Conservation (phyloP, 1,284 basidiomycete genomes). For the Leccinum insolens region DNA sequence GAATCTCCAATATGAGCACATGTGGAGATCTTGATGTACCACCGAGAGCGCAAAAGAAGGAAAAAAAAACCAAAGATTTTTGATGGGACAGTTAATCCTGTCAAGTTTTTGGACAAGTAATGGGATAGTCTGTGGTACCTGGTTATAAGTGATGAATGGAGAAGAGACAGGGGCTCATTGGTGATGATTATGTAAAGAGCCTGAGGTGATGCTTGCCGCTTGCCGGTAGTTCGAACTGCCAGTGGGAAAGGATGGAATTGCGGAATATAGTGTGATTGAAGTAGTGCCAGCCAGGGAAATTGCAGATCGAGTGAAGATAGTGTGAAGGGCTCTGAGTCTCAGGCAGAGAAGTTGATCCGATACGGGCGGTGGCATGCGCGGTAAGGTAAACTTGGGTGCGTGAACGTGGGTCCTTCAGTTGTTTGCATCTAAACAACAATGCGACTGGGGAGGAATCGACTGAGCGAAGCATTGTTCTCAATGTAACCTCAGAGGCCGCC, state of each 20-base stretch:
- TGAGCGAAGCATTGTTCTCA: slow-evolving; percentile 67
- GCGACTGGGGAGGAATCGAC: slow-evolving; percentile 11
- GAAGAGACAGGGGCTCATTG: no score
- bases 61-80: no score
- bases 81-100: no score
- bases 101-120: no score
- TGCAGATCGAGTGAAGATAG: slow-evolving; percentile 69
- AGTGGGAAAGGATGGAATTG: neutral
- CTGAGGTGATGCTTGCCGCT: no score
- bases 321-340: slow-evolving; percentile 66
- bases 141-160: no score
- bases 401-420: slow-evolving; percentile 77
- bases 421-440: slow-evolving; percentile 2
- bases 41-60: no score
- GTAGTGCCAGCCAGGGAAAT: slow-evolving; percentile 23
- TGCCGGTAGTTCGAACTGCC: no score
- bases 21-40: no score
- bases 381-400: slow-evolving; percentile 73
- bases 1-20: no score
- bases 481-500: slow-evolving; percentile 71
- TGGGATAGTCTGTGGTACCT: no score
- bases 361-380: slow-evolving; percentile 65
- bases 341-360: slow-evolving; percentile 81
- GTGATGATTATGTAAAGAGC: no score
- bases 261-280: slow-evolving; percentile 32